These are phyloP conservation scores for Nannizziopsis arthrosporioides DNA, from an alignment of 2,329 filamentous ascomycete genomes.

Conservation along the genomic window DNA sequence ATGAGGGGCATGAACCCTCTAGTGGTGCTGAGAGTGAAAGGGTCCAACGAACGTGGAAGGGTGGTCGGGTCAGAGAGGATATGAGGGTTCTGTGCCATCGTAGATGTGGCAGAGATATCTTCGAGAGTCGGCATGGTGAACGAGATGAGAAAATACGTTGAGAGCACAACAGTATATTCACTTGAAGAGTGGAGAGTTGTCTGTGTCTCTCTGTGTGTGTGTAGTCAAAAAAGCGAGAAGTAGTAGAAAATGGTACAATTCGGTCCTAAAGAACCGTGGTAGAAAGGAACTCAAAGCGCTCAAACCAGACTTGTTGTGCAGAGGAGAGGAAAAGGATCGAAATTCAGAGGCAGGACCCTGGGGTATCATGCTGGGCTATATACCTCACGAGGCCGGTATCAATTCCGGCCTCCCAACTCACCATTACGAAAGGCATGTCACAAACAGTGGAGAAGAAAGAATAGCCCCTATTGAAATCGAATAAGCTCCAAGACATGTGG, in stretches of 20 bases:
- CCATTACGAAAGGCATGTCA: constrained; percentile 26
- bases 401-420: constrained; percentile 34
- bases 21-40: constrained; percentile 38
- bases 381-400: constrained; percentile 35
- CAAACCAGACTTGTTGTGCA: constrained; percentile 1
- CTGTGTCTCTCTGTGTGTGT: neutral
- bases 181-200: neutral
- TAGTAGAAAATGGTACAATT: no score
- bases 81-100: constrained; percentile 33
- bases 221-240: neutral
- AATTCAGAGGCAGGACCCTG: constrained; percentile 12
- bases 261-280: neutral
- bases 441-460: constrained; percentile 11
- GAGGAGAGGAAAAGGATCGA: constrained; percentile 6
- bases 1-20: constrained; percentile 37
- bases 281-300: constrained; percentile 1
- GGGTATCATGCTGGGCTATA: constrained; percentile 27
- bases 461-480: neutral
- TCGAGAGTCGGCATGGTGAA: constrained; percentile 29
- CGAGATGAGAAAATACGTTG: neutral
- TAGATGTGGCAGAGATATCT: constrained; percentile 23
- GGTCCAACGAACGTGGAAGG: constrained; percentile 33
- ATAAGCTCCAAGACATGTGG: neutral
- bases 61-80: constrained; percentile 34
- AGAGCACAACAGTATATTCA: neutral